phyloP scores from a whole-genome alignment of 1,284 basidiomycete genomes.

The Ceratobasidium sp. region DNA sequence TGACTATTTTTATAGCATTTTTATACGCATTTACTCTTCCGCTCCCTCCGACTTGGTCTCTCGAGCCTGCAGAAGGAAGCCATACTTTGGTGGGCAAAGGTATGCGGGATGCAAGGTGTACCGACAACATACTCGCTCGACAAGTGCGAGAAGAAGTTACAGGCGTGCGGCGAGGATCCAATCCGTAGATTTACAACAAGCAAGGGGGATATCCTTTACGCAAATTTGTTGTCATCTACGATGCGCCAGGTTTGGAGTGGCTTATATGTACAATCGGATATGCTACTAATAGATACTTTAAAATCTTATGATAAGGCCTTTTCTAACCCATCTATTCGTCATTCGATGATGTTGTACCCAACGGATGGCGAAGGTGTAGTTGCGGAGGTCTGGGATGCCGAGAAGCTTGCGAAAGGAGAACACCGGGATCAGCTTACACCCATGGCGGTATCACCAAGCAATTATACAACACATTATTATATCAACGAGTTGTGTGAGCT shows the following conservation, averaged over 20 bases:
- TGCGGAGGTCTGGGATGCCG: slow-evolving; percentile 18
- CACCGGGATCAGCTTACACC: slow-evolving; percentile 21
- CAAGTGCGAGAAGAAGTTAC: slow-evolving; percentile 11
- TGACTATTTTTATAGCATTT: background rate
- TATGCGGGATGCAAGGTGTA: background rate
- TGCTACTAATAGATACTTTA: too few species aligned
- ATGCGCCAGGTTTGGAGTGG: background rate
- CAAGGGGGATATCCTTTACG: background rate
- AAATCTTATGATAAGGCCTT: slow-evolving; percentile 3
- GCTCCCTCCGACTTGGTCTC: slow-evolving; percentile 4
- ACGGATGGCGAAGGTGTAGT: slow-evolving; percentile 4
- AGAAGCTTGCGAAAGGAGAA: slow-evolving; percentile 18
- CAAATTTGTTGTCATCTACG: background rate
- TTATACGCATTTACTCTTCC: slow-evolving; percentile 11
- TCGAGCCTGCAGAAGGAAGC: background rate
- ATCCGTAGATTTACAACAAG: background rate
- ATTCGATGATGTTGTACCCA: background rate
- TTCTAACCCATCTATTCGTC: slow-evolving; percentile 8
- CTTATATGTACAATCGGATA: too few species aligned
- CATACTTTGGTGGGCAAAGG: background rate
- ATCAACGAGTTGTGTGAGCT: slow-evolving; percentile 26
- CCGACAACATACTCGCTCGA: slow-evolving; percentile 3
- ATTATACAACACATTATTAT: background rate
- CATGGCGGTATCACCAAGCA: background rate
- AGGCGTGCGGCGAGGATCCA: background rate